Base-by-base conservation (phyloP, 2,329 filamentous ascomycete species). In the Colletotrichum camelliae region DNA sequence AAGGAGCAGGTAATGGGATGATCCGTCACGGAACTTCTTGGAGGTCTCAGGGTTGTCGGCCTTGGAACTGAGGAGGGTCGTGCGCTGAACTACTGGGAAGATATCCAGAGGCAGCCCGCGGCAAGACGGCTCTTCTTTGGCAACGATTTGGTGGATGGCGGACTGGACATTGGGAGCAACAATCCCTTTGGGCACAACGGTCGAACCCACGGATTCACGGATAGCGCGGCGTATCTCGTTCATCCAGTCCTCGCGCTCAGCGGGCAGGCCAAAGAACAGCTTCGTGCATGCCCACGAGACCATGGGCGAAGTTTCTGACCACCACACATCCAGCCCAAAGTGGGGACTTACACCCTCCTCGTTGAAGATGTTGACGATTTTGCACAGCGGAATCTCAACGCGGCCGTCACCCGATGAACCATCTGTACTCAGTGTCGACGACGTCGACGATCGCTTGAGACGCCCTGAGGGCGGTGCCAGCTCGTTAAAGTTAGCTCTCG, bases 281-380 rank as follows among this genome's bases (percentile, higher is more conserved):
- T 88, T 86, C 4, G 87, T 82, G 74, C 87, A 88, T 74, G 83
- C 84, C 77, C 89, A 91, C 16, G 85, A 83, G 55, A 89, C 82
- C 15, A 85, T 83, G 4, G 87, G 85, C 72, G 85, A 83, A 18
- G 83, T 80, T 16, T 86, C 86, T 73, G 86, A 87, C 90, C 90
- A 91, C 89, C 89, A 91, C 3, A 91, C 84, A 79, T 92, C 90
- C 67, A 91, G 81, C 7, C 88, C 88, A 60, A 89, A 89, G 8
- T 87, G 86, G 15, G 88, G 86, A 62, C 87, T 85, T 2, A 86
- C 85, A 58, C 86, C 86, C 78, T 91, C 89, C 35, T 89, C 87
- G 35, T 86, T 86, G 77, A 90, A 91, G 3, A 87, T 86, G 4
- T 90, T 88, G 48, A 91, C 87, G 29, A 91, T 84, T 48, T 85